Evolutionary conservation across 495 filamentous ascomycete genomes (phyloP).

Genomic region (Penicillium herquei): DNA sequence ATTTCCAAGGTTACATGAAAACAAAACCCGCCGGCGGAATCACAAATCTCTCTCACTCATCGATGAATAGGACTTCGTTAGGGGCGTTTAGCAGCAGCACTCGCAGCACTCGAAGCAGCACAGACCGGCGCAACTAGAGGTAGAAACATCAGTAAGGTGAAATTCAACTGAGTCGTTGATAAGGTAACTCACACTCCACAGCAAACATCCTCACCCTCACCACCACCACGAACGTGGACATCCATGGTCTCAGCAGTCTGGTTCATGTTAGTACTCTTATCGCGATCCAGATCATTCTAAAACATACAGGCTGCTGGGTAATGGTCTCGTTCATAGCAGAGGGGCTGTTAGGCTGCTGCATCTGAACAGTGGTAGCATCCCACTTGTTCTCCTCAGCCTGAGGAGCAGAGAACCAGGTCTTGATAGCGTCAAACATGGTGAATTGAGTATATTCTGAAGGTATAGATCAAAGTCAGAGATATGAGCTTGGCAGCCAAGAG

Average conservation of each 20-base stretch:
- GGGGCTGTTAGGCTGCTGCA: slow-evolving; percentile 12
- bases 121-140: slow-evolving; percentile 16
- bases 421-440: slow-evolving; percentile 10
- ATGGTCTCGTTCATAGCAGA: slow-evolving; percentile 12
- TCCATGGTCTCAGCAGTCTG: slow-evolving; percentile 10
- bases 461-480: background rate
- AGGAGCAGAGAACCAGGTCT: slow-evolving; percentile 5
- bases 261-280: background rate
- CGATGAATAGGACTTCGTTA: background rate
- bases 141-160: background rate
- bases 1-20: background rate
- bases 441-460: background rate
- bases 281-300: background rate
- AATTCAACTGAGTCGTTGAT: background rate
- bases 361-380: slow-evolving; percentile 8
- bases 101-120: slow-evolving; percentile 22
- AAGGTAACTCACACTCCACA: slow-evolving; percentile 17
- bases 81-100: slow-evolving; percentile 10
- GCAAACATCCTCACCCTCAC: slow-evolving; percentile 16
- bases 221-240: slow-evolving; percentile 18
- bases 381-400: slow-evolving; percentile 11
- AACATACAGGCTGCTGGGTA: slow-evolving; percentile 10
- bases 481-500: slow-evolving; percentile 2
- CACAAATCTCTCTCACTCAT: background rate
- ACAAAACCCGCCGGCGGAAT: background rate